Evolutionary conservation across 495 filamentous ascomycete genomes (phyloP).

Genomic region (Penicillium coffeae): DNA sequence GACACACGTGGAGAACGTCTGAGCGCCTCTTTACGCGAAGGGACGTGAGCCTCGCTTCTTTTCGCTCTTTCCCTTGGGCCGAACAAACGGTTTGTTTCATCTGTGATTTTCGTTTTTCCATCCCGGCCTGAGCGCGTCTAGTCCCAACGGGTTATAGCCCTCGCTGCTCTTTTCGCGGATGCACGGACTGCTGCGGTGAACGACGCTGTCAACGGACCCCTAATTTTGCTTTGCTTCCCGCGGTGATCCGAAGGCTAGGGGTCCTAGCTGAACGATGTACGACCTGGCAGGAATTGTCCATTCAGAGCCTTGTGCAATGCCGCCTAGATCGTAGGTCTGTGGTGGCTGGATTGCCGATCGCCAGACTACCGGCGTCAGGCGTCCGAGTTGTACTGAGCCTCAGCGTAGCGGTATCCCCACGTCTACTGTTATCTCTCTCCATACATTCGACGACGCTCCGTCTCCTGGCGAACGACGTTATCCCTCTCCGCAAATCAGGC

Average conservation of each 20-base stretch:
- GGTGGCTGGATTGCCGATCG: neutral
- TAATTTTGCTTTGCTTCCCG: neutral
- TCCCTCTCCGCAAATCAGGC: too few relatives aligned
- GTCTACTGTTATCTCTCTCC: too few relatives aligned
- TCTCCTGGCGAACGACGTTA: too few relatives aligned
- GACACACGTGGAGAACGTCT: constrained; percentile 34
- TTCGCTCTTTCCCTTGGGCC: constrained; percentile 6
- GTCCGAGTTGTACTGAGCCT: neutral
- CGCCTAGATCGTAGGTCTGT: neutral
- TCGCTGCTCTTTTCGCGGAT: too few relatives aligned
- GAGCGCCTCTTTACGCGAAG: constrained; percentile 7
- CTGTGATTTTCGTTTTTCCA: neutral
- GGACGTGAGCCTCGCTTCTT: constrained; percentile 14
- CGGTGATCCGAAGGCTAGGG: neutral
- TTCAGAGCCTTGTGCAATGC: neutral
- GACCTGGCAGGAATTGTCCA: neutral
- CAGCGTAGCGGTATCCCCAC: too few relatives aligned
- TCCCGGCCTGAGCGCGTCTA: neutral
- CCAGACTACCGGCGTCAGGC: neutral
- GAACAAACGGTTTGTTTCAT: neutral
- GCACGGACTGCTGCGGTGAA: neutral
- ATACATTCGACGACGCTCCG: too few relatives aligned
- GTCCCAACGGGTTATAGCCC: neutral
- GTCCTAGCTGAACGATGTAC: neutral
- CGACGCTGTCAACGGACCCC: neutral